These are phyloP conservation scores for Fusarium tricinctum DNA, from an alignment of 2,329 filamentous ascomycete genomes.

Conservation along the genomic window DNA sequence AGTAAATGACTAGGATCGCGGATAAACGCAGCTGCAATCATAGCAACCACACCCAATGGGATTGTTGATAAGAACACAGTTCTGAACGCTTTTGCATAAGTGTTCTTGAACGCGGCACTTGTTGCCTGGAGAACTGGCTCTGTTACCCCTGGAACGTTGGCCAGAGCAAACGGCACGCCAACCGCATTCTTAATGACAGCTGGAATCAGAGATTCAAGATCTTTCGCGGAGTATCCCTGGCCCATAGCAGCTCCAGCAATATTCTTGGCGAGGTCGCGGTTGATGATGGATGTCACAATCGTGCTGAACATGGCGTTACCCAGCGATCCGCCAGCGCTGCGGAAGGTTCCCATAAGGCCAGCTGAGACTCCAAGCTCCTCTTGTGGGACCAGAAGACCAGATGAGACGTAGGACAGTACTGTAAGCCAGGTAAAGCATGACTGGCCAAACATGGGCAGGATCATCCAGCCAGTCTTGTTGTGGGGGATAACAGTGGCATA, in stretches of 20 bases:
- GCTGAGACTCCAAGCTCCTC: constrained; percentile 20
- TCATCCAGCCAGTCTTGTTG: constrained; percentile 8
- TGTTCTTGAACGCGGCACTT: constrained; percentile 13
- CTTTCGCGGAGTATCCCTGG: constrained; percentile 2
- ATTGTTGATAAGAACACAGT: constrained; percentile 24
- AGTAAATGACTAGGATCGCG: constrained; percentile 19
- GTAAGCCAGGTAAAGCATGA: constrained; percentile 22
- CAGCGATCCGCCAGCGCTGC: constrained; percentile 20
- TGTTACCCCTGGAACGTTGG: constrained; percentile 20
- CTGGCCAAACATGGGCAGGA: constrained; percentile 21
- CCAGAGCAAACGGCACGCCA: constrained; percentile 17
- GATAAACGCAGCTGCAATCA: constrained; percentile 14
- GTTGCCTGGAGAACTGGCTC: constrained; percentile 14
- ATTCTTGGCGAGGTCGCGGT: constrained; percentile 9
- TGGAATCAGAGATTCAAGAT: constrained; percentile 5
- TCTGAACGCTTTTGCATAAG: constrained; percentile 9
- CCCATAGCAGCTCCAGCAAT: constrained; percentile 17
- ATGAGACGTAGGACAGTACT: constrained; percentile 17
- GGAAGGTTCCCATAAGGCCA: constrained; percentile 20
- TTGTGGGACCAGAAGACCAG: constrained; percentile 12
- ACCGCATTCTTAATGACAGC: constrained; percentile 20
- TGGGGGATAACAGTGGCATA: constrained; percentile 15
- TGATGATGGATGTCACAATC: constrained; percentile 13
- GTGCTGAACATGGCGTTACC: constrained; percentile 30
- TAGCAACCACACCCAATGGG: background rate